Percentiles rank a stretch among this genome's conserved stretches.
Evolutionary conservation across 257 asterid species (phyloP).

Genomic region (Capsicum baccatum): DNA sequence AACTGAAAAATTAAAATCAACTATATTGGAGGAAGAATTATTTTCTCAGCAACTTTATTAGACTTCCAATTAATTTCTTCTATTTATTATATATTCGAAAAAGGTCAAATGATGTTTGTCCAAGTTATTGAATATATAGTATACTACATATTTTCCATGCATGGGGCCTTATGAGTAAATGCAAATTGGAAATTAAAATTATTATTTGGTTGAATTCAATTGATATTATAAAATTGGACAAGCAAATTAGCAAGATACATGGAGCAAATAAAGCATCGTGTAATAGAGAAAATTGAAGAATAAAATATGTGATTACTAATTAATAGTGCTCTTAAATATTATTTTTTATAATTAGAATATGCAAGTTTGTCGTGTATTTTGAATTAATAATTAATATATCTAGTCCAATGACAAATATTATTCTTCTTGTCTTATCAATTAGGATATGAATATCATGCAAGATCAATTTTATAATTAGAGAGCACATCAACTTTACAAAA

Average conservation of each 20-base stretch:
- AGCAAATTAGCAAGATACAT: neutral
- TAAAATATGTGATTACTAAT: no score
- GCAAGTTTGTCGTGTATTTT: neutral
- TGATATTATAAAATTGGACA: neutral
- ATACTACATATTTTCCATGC: conserved; percentile 13
- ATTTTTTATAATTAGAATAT: neutral
- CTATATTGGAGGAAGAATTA: neutral
- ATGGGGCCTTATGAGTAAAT: neutral
- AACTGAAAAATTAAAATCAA: neutral
- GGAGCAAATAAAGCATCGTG: no score
- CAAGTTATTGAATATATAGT: neutral
- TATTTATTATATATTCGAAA: neutral
- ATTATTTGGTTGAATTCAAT: neutral
- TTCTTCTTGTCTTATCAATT: neutral
- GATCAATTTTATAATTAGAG: neutral
- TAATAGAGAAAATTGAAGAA: no score
- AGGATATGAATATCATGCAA: neutral
- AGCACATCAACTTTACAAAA: neutral
- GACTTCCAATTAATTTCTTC: neutral
- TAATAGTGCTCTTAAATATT: no score
- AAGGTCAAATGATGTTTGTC: conserved; percentile 26
- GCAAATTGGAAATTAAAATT: neutral
- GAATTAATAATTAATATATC: neutral
- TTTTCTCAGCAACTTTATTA: neutral
- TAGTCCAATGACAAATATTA: neutral